Evolutionary conservation across 805 yeast species (phyloP).

Genomic region (Nakazawaea ambrosiae): DNA sequence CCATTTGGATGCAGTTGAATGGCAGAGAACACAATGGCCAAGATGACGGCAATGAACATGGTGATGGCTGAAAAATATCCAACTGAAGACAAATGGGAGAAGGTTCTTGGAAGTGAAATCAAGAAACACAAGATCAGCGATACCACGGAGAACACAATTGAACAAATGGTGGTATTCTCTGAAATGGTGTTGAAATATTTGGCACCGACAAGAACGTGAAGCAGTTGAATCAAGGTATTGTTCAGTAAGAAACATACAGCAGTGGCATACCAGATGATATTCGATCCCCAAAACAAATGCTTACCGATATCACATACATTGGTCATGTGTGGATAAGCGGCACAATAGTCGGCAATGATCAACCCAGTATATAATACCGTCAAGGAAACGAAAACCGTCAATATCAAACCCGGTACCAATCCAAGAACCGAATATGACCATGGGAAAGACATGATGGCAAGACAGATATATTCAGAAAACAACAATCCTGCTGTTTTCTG

Average conservation of each 20-base stretch:
- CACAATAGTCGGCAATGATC: slow-evolving; percentile 48
- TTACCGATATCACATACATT: slow-evolving; percentile 57
- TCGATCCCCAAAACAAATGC: slow-evolving; percentile 42
- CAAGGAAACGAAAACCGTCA: slow-evolving; percentile 43
- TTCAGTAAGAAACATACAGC: slow-evolving; percentile 47
- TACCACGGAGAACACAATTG: slow-evolving; percentile 45
- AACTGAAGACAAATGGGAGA: slow-evolving; percentile 41
- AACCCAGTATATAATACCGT: slow-evolving; percentile 50
- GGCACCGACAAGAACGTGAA: slow-evolving; percentile 56
- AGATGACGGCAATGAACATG: slow-evolving; percentile 48
- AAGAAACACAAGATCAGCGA: slow-evolving; percentile 41
- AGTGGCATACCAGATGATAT: slow-evolving; percentile 50
- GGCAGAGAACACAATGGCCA: slow-evolving; percentile 48
- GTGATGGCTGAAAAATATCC: slow-evolving; percentile 50
- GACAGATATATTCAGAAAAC: slow-evolving; percentile 53
- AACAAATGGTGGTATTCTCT: slow-evolving; percentile 37
- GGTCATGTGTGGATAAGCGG: slow-evolving; percentile 41
- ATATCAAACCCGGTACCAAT: slow-evolving; percentile 47
- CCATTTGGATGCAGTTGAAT: slow-evolving; percentile 41
- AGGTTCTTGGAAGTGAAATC: slow-evolving; percentile 50
- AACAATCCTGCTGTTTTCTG: slow-evolving; percentile 52
- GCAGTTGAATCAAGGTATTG: slow-evolving; percentile 50
- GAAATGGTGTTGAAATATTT: slow-evolving; percentile 50
- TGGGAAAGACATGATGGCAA: slow-evolving; percentile 61
- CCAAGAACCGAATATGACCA: slow-evolving; percentile 59